Base-by-base conservation (phyloP, 768 basidiomycete species). In the Roridomyces roridus region DNA sequence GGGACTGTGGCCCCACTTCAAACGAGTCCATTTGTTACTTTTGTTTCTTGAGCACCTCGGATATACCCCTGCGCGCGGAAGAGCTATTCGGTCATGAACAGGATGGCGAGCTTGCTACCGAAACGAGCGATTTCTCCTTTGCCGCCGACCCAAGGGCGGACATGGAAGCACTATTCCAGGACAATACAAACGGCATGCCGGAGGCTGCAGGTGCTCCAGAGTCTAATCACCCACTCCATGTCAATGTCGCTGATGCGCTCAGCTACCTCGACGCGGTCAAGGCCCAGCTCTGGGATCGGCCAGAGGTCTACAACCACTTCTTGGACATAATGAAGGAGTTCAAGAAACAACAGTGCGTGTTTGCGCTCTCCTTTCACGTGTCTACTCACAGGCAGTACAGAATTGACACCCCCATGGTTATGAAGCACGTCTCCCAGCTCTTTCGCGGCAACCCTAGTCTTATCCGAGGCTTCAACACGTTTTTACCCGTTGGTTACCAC, bases 241-340 rank as follows among this genome's bases (percentile, higher is more conserved):
- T 96, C 67, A 94, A 96, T 67, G 94, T 96, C 59, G 86, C 89
- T 20, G 94, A 96, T 72, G 94, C 94, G 26, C 79, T 96, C 64
- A 89, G 86, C 65, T 96, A 96, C 67, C 84, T 96, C 56, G 94
- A 96, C 69, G 90, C 89, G 24, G 94, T 96, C 74, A 96, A 96
- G 76, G 75, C 83, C 20, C 91, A 93, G 77, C 96, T 96, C 70
- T 15, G 10, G 53, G 89, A 94, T 70, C 86, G 91, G 70, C 93
- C 94, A 11, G 91, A 93, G 66, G 92, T 95, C 31, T 96, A 96
- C 74, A 96, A 96, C 73, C 83, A 88, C 61, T 94, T 94, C 66
- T 74, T 95, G 71, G 93, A 96, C 70, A 95, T 96, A 68, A 97
- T 96, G 96, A 96, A 97, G 78, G 95, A 98, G 72, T 98, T 98